Evolutionary conservation across 2,329 filamentous ascomycete genomes (phyloP), one percentile per base, ranked within the genome.

Genomic region (Penicillium hordei): DNA sequence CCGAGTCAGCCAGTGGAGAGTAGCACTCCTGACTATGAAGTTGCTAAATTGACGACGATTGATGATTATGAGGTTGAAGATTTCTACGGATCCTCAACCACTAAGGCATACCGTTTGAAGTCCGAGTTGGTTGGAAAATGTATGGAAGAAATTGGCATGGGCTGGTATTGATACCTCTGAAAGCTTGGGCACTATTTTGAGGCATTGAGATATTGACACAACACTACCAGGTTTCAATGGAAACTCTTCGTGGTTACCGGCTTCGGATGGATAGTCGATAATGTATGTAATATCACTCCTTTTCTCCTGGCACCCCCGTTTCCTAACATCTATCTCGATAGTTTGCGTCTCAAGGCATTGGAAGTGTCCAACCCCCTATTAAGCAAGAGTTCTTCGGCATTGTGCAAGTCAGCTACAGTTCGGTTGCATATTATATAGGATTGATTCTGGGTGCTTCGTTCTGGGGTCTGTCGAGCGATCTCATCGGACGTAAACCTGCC

Each of bases 191-290:
- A 50, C 17, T 21, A 7, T 7, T 21, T 39, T 36, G 4, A 10
- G 4, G 23, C 27, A 39, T 19, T 49, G 34, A 45, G 10, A 29
- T 19, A 29, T 58, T 63, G 19, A 59, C 50, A 17, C 10, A 17
- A 58, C 48, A 17, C 13, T 12, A 12, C 4, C 45, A 70, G 67
- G 36, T 70, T 69, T 13, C 78, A 79, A 67, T 89, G 85, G 84
- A 82, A 86, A 64, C 79, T 89, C 1, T 89, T 88, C 66, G 68
- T 83, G 27, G 84, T 89, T 15, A 83, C 87, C 33, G 86, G 86
- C 1, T 89, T 89, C 62, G 87, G 87, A 25, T 89, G 86, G 86
- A 85, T 86, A 5, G 83, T 83, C 48, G 87, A 89, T 72, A 89
- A 89, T 38, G 67, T 72, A 46, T 21, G 60, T 46, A 46, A 33